Base-by-base conservation (phyloP, 129 eudicot genomes). In the Flaveria trinervia region DNA sequence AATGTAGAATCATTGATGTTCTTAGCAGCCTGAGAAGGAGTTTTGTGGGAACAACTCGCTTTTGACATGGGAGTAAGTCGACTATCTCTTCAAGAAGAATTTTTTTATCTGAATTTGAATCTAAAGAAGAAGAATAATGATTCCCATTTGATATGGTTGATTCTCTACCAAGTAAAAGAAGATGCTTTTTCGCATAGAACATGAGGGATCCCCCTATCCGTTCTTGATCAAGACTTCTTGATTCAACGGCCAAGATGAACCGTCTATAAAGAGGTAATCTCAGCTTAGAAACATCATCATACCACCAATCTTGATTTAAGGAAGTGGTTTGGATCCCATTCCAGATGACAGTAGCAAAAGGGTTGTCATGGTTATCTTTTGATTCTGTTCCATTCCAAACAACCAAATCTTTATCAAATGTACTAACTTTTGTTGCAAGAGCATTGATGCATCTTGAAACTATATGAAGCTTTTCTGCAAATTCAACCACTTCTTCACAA, bases 291-390 rank as follows among this genome's bases (percentile, higher is more conserved):
- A 86, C 88, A 79, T 84, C 93, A 8, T 45, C 50, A 13, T 86
- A 85, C 97, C 97, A 91, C 93, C 93, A 91, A 84, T 86, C 96
- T 51, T 78, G 85, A 15, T 74, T 61, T 28, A 74, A 16, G 22
- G 86, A 64, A 26, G 70, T 46, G 22, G 86, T 81, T 62, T 65
- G 74, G 54, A 88, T 84, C 10, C 92, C 92, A 13, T 90, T 90
- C 96, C 86, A 86, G 23, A 87, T 12, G 7, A 43, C 56, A 0
- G 80, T 77, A 46, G 72, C 80, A 20, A 33, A 74, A 18, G 86
- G 89, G 70, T 79, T 88, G 13, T 45, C 50, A 9, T 45, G 50
- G 50, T 8, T 45, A 65, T 80, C 85, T 50, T 72, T 75, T 30
- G 76, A 71, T n/a, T 68, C 72, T 22, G 85, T 64, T 1, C 75